Conservation (phyloP, 2,329 filamentous ascomycete species). For the Nothomitra cinnamomea region DNA sequence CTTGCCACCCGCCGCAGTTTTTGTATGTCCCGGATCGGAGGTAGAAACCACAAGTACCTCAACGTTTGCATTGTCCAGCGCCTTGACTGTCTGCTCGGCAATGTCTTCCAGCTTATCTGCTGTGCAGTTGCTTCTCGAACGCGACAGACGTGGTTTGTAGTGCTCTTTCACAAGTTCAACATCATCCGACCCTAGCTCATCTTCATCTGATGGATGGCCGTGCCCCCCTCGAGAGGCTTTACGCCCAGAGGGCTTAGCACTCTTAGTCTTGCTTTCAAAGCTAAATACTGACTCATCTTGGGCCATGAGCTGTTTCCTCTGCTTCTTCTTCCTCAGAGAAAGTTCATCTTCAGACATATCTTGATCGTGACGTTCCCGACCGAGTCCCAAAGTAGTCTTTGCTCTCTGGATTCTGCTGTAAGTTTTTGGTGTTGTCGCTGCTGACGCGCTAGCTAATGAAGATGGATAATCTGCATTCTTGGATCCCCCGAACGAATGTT, state of each 20-base stretch:
- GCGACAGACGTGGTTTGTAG: constrained; percentile 2
- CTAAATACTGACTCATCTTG: background rate
- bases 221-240: background rate
- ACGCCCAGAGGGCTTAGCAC: background rate
- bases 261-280: background rate
- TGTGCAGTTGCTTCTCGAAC: background rate
- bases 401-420: background rate
- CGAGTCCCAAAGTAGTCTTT: background rate
- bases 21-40: too few relatives aligned
- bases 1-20: too few relatives aligned
- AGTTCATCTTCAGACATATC: background rate
- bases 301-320: background rate
- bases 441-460: background rate
- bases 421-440: background rate
- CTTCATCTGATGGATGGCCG: background rate
- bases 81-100: background rate
- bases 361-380: background rate
- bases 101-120: background rate
- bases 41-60: too few relatives aligned
- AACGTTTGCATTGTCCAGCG: background rate
- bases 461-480: background rate
- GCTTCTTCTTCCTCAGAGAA: background rate
- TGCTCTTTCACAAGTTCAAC: background rate
- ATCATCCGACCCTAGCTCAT: background rate
- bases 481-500: background rate